Conservation (phyloP, 228 moss, liverwort and hornwort genomes). For the Sphagnum fallax region DNA sequence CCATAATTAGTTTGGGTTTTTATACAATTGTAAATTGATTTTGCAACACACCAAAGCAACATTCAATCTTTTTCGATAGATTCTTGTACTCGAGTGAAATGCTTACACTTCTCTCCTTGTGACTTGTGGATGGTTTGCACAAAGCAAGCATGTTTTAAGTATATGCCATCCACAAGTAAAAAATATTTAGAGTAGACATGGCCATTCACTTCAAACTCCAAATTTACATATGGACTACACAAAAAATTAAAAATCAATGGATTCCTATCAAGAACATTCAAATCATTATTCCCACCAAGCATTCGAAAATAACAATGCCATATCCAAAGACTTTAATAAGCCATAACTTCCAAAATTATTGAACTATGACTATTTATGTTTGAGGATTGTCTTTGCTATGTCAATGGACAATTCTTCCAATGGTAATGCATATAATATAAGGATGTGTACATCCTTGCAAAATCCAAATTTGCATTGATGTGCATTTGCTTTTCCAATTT, state of each 20-base stretch:
- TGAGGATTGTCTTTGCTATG: not conserved
- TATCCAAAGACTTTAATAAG: not conserved
- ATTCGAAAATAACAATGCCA: not conserved
- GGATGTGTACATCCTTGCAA: not conserved
- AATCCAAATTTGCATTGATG: not conserved
- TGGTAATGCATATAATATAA: constrained; percentile 4
- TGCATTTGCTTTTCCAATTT: not conserved
- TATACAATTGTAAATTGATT: not conserved
- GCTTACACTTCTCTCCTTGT: no score
- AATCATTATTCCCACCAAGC: not conserved
- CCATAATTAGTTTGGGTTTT: not conserved
- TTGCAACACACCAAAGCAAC: not conserved
- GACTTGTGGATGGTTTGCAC: not conserved
- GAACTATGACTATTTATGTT: constrained; percentile 3
- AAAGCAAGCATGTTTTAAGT: not conserved
- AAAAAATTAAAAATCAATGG: no score
- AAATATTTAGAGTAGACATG: not conserved
- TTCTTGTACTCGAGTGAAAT: no score
- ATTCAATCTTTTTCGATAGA: no score
- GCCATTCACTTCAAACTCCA: not conserved
- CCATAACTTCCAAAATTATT: not conserved
- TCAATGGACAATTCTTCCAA: constrained; percentile 1
- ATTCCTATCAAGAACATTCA: not conserved
- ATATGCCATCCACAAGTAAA: not conserved
- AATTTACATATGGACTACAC: no score